Percentiles rank a stretch among this genome's conserved stretches.
These are phyloP conservation scores for Aspergillus tamarii DNA, from an alignment of 2,329 filamentous ascomycete species.

Conservation along the genomic window DNA sequence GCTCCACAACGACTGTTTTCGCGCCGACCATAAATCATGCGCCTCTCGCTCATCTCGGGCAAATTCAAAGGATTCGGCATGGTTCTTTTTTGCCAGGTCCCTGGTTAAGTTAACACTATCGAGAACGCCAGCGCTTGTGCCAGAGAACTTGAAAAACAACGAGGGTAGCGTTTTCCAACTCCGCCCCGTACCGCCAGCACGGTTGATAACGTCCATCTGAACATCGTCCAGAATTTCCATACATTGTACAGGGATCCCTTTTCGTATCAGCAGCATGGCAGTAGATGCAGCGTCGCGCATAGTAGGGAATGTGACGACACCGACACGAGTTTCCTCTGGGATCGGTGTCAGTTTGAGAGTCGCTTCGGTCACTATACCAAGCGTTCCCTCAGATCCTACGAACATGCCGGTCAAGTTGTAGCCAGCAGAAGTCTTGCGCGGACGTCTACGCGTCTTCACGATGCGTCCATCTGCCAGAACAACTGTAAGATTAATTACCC, in stretches of 20 bases:
- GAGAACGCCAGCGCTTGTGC: slow-evolving; percentile 74
- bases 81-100: slow-evolving; percentile 66
- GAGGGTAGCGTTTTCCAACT: slow-evolving; percentile 46
- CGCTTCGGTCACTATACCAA: slow-evolving; percentile 71
- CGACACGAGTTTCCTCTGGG: slow-evolving; percentile 66
- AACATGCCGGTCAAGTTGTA: slow-evolving; percentile 73
- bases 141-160: slow-evolving; percentile 64
- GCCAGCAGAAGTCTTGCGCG: slow-evolving; percentile 70
- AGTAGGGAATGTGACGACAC: slow-evolving; percentile 63
- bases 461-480: slow-evolving; percentile 70
- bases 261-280: slow-evolving; percentile 66
- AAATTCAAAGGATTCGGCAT: slow-evolving; percentile 59
- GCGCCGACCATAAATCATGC: slow-evolving; percentile 61
- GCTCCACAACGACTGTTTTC: slow-evolving; percentile 64
- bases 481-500: slow-evolving; percentile 71
- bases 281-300: slow-evolving; percentile 66
- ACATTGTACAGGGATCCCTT: slow-evolving; percentile 68
- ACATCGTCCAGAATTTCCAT: slow-evolving; percentile 67
- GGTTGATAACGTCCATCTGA: slow-evolving; percentile 69
- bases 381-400: slow-evolving; percentile 70
- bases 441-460: slow-evolving; percentile 69
- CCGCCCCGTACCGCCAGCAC: slow-evolving; percentile 62
- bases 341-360: slow-evolving; percentile 69
- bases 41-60: slow-evolving; percentile 58
- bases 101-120: slow-evolving; percentile 75